Conservation (phyloP, 2,329 filamentous ascomycete species). For the Aspergillus glaucus region DNA sequence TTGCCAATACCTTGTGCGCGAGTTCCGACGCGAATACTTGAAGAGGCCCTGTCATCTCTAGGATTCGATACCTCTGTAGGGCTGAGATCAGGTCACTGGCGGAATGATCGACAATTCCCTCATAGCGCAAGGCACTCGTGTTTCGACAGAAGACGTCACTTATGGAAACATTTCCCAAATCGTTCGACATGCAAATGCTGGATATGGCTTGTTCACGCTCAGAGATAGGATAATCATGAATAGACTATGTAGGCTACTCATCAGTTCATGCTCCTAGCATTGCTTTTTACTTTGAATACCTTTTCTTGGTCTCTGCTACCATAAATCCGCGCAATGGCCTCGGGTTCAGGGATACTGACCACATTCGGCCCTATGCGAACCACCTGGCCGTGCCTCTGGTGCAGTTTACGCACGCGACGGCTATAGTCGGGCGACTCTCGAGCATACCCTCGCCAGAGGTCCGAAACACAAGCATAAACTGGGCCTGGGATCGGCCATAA, state of each 20-base stretch:
- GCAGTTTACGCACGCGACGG: constrained; percentile 8
- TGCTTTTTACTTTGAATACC: neutral
- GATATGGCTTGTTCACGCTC: neutral
- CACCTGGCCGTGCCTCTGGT: constrained; percentile 26
- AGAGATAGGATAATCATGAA: neutral
- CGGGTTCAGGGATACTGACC: constrained; percentile 17
- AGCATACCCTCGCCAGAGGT: constrained; percentile 8
- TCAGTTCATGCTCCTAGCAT: neutral
- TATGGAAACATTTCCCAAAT: neutral
- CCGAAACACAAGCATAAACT: constrained; percentile 5
- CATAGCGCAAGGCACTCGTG: neutral
- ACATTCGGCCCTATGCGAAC: constrained; percentile 26
- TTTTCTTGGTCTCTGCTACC: neutral
- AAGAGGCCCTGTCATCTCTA: neutral
- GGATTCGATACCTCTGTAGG: neutral
- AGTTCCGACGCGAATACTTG: neutral
- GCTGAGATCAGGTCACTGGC: neutral
- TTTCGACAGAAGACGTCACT: neutral
- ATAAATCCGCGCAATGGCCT: constrained; percentile 3
- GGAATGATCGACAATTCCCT: neutral
- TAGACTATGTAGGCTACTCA: neutral
- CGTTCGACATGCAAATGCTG: neutral
- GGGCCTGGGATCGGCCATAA: constrained; percentile 12
- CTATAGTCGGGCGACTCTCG: constrained; percentile 3
- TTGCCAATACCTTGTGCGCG: neutral